These are phyloP conservation scores for Gleditsia sinensis DNA, from an alignment of 306 rosid genomes.

Conservation along the genomic window DNA sequence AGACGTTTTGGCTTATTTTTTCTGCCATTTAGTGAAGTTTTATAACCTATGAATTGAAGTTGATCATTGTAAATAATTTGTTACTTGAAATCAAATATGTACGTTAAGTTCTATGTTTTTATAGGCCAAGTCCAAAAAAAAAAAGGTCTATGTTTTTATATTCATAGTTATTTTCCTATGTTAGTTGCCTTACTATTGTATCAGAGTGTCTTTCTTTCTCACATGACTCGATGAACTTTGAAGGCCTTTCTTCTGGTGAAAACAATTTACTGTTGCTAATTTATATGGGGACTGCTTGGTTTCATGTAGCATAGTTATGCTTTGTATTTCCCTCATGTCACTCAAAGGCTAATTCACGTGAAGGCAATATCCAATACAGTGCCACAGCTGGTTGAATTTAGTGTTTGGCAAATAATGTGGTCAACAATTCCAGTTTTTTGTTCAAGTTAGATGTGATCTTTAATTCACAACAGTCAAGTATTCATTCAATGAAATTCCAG, in stretches of 20 bases:
- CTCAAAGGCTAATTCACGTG: neutral
- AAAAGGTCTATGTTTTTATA: neutral
- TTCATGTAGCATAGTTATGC: neutral
- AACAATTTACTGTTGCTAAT: constrained; percentile 1
- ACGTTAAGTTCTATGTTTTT: neutral
- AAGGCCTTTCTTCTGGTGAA: constrained; percentile 8
- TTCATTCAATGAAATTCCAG: constrained; percentile 26
- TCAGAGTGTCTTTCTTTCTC: neutral
- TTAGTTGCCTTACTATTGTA: constrained; percentile 7
- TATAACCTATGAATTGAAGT: neutral
- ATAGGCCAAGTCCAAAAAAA: no score
- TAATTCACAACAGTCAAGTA: constrained; percentile 9
- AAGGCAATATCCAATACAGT: constrained; percentile 2
- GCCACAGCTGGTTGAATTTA: constrained; percentile 2
- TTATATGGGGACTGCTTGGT: constrained; percentile 1
- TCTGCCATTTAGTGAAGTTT: neutral
- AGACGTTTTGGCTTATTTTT: neutral
- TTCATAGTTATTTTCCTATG: neutral
- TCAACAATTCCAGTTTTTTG: constrained; percentile 6
- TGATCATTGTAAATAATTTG: neutral
- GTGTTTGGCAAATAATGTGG: constrained; percentile 4
- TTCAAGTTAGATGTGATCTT: constrained; percentile 4
- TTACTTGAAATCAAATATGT: neutral
- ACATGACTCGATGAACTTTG: constrained; percentile 20
- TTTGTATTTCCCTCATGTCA: neutral